A percentile compares a stretch with the other conserved stretches of the same genome.
Evolutionary conservation across 2,329 filamentous ascomycete genomes (phyloP).

Genomic region (Ophiocordyceps camponoti-saundersi): DNA sequence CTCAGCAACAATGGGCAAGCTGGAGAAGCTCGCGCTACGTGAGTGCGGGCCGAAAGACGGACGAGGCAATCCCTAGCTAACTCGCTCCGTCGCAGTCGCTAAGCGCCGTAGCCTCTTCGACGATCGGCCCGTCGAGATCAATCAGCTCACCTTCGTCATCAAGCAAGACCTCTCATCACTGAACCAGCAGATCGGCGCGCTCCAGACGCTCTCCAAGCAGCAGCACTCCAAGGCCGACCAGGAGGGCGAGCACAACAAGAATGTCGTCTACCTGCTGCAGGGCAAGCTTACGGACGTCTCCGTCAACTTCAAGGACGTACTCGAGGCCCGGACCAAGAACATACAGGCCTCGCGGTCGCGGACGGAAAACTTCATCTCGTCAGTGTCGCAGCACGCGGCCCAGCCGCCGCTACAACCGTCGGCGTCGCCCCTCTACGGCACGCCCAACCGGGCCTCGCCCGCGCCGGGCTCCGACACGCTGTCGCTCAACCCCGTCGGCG

Average conservation of each 20-base stretch:
- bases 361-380: constrained; percentile 92
- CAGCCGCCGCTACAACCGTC: constrained; percentile 54
- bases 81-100: constrained; percentile 43
- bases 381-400: constrained; percentile 56
- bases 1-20: constrained; percentile 79
- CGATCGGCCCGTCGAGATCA: constrained; percentile 90
- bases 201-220: constrained; percentile 63
- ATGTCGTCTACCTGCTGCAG: constrained; percentile 82
- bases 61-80: neutral
- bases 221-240: constrained; percentile 61
- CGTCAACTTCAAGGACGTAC: constrained; percentile 90
- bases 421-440: constrained; percentile 74
- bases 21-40: constrained; percentile 82
- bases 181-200: constrained; percentile 71
- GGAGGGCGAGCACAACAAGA: constrained; percentile 94
- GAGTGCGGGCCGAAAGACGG: constrained; percentile 13
- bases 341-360: constrained; percentile 84
- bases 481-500: constrained; percentile 63
- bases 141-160: constrained; percentile 92
- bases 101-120: constrained; percentile 94
- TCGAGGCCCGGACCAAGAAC: constrained; percentile 93
- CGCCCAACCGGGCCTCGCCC: constrained; percentile 49
- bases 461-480: constrained; percentile 59
- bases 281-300: constrained; percentile 85
- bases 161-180: constrained; percentile 80